phyloP scores from a whole-genome alignment of 2,329 filamentous ascomycete species.

The Nannizziopsis arthrosporioides region DNA sequence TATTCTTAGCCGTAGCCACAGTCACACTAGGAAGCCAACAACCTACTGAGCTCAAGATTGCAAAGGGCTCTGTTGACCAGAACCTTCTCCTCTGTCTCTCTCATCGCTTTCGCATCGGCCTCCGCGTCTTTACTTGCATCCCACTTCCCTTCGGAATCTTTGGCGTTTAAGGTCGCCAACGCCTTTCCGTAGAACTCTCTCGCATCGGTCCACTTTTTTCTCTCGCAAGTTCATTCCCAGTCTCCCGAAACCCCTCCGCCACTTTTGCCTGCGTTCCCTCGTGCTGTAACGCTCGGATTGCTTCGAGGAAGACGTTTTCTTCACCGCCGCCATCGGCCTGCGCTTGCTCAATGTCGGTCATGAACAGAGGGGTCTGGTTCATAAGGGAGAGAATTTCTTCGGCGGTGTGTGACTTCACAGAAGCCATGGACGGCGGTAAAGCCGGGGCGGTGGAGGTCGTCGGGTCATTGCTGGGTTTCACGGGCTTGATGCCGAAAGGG shows the following conservation, averaged over 20 bases:
- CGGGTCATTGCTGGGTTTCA: slow-evolving; percentile 17
- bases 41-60: slow-evolving; percentile 65
- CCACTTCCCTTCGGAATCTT: slow-evolving; percentile 22
- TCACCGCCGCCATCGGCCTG: slow-evolving; percentile 45
- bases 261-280: slow-evolving; percentile 83
- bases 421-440: slow-evolving; percentile 49
- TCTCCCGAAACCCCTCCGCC: slow-evolving; percentile 72
- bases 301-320: slow-evolving; percentile 74
- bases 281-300: slow-evolving; percentile 78
- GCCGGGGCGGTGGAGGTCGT: slow-evolving; percentile 30
- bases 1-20: neutral
- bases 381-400: slow-evolving; percentile 53
- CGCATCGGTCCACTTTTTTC: slow-evolving; percentile 64
- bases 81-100: slow-evolving; percentile 58
- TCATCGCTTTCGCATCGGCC: slow-evolving; percentile 52
- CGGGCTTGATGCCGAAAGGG: slow-evolving; percentile 31
- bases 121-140: slow-evolving; percentile 42
- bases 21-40: slow-evolving; percentile 8
- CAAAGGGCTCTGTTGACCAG: slow-evolving; percentile 82
- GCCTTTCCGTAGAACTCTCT: slow-evolving; percentile 86
- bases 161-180: slow-evolving; percentile 56
- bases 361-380: slow-evolving; percentile 75
- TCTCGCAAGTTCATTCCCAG: slow-evolving; percentile 80
- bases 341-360: slow-evolving; percentile 69
- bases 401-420: slow-evolving; percentile 43